These are phyloP conservation scores for Kluyveromyces marxianus DNA, from an alignment of 1,139 yeast species.

Conservation along the genomic window DNA sequence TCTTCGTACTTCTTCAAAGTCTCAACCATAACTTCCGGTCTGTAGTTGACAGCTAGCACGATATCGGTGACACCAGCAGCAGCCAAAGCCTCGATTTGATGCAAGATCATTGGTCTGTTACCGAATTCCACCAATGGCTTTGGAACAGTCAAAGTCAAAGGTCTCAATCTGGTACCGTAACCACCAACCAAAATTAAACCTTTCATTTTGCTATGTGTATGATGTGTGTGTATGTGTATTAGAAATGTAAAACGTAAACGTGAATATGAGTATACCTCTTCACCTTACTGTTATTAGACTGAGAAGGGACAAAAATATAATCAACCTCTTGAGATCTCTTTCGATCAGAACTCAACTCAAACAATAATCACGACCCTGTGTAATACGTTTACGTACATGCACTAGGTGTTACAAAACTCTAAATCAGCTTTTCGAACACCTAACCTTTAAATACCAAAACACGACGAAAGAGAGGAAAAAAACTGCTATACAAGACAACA, in stretches of 20 bases:
- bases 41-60: constrained; percentile 96
- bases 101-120: constrained; percentile 95
- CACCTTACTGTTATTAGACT: too few relatives aligned
- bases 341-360: too few relatives aligned
- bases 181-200: constrained; percentile 99
- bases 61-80: constrained; percentile 98
- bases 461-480: too few relatives aligned
- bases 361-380: too few relatives aligned
- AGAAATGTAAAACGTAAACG: constrained; percentile 1
- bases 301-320: too few relatives aligned
- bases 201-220: constrained; percentile 63
- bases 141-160: constrained; percentile 92
- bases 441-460: too few relatives aligned
- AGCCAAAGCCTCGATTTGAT: constrained; percentile 97
- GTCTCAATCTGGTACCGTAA: constrained; percentile 99
- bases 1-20: constrained; percentile 90
- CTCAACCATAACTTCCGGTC: constrained; percentile 98
- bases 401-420: too few relatives aligned
- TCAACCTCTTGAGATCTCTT: too few relatives aligned
- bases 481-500: too few relatives aligned
- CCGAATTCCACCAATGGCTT: constrained; percentile 98
- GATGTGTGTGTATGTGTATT: not conserved
- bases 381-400: too few relatives aligned
- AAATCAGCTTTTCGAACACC: too few relatives aligned
- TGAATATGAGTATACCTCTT: too few relatives aligned